Evolutionary conservation across 2,329 filamentous ascomycete species (phyloP), one percentile per base, ranked within the genome.

Genomic region (Pseudogymnoascus sp.): DNA sequence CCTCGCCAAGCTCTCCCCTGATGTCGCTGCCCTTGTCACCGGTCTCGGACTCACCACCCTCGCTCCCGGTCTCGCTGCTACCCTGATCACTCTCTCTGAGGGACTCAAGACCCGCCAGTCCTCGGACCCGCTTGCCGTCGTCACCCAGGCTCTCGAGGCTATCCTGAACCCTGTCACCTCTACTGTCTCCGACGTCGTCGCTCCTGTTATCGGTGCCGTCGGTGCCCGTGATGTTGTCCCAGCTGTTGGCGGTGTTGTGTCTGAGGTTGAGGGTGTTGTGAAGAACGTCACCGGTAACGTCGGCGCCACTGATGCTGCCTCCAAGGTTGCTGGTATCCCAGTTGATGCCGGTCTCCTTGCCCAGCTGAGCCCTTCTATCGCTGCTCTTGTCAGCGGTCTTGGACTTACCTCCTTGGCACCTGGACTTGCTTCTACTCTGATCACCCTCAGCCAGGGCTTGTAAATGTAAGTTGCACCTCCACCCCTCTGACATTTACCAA

Each of bases 331-430:
- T 3, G 46, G 46, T n/a, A 7, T 53, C 46, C 46, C 46, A 16
- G 46, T 53, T 31, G 46, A 53, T 53, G 46, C 46, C 4, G 46
- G 46, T 53, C 46, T 53, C 25, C 46, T 53, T 8, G 46, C 46
- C 14, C 46, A 53, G 46, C 25, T 53, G 23, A 53, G 46, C 25
- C 3, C 46, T 3, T 7, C 25, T 3, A 12, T 53, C 7, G 46
- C 46, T 18, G 46, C 46, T 8, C 46, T 53, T 25, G 46, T 53
- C 23, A 53, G 14, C n/a, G 46, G 46, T 2, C 46, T 53, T 6
- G 46, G 46, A 53, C 46, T 53, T 4, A 5, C 5, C 25, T 53
- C 46, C 25, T 3, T 53, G 23, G 14, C 46, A 9, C 46, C 46
- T 18, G 46, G 25, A 0, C 25, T 53, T 31, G 46, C 46, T 1